phyloP scores from a whole-genome alignment of 2,329 filamentous ascomycete species.

The Monosporascus sp. region DNA sequence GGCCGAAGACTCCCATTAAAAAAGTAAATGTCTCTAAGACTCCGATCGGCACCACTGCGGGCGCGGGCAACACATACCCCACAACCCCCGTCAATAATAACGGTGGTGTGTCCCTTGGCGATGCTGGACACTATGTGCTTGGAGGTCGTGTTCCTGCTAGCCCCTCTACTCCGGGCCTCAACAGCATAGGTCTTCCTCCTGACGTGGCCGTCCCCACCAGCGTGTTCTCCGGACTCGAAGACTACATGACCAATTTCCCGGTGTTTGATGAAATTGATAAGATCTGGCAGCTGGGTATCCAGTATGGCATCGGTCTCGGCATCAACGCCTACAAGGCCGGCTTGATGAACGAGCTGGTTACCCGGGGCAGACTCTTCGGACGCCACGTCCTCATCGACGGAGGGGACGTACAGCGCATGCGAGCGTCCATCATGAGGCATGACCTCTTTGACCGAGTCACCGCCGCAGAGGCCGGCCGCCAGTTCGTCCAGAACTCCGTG shows the following conservation, averaged over 20 bases:
- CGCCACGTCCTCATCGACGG: neutral
- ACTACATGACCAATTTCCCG: constrained; percentile 1
- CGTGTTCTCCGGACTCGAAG: constrained; percentile 5
- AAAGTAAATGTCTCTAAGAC: too few relatives aligned
- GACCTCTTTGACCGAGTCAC: neutral
- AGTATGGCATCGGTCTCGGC: constrained; percentile 17
- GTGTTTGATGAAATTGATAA: constrained; percentile 6
- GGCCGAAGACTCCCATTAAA: too few relatives aligned
- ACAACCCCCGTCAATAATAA: too few relatives aligned
- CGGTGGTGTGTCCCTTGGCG: too few relatives aligned
- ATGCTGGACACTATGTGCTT: too few relatives aligned
- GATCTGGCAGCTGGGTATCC: constrained; percentile 12
- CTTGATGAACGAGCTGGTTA: constrained; percentile 11
- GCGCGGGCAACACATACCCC: too few relatives aligned
- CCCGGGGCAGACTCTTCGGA: constrained; percentile 6
- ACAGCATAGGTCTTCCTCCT: neutral
- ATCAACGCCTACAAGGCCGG: constrained; percentile 6
- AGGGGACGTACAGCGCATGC: neutral
- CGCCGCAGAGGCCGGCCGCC: neutral
- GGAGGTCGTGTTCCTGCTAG: too few relatives aligned
- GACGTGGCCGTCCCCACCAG: constrained; percentile 1
- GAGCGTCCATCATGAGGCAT: neutral
- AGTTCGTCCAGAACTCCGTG: neutral
- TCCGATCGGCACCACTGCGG: too few relatives aligned
- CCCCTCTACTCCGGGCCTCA: too few relatives aligned